Percentiles rank a stretch among this genome's conserved stretches.
phyloP scores from a whole-genome alignment of 2,329 filamentous ascomycete genomes.

The Exophiala viscosa region DNA sequence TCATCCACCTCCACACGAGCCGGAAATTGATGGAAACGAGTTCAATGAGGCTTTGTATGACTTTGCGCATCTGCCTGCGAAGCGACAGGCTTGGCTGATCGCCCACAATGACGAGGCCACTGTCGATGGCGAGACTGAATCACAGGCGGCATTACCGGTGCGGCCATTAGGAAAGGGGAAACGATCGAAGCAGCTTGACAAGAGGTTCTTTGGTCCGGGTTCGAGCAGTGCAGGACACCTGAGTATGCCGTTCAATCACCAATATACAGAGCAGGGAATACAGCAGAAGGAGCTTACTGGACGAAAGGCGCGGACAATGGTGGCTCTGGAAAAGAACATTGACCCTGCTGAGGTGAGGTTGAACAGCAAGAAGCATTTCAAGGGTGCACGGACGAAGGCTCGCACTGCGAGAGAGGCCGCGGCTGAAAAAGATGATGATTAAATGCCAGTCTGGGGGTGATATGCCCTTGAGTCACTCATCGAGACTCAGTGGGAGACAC shows the following conservation, averaged over 20 bases:
- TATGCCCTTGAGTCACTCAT: not conserved
- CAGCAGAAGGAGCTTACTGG: slow-evolving; percentile 70
- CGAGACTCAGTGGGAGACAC: too few species aligned
- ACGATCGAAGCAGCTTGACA: slow-evolving; percentile 77
- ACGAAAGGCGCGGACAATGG: slow-evolving; percentile 72
- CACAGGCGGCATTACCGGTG: slow-evolving; percentile 27
- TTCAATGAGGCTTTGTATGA: slow-evolving; percentile 94
- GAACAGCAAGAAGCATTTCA: slow-evolving; percentile 88
- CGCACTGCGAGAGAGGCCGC: slow-evolving; percentile 47
- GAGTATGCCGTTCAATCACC: slow-evolving; percentile 79
- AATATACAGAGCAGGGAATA: slow-evolving; percentile 77
- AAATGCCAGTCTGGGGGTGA: not conserved
- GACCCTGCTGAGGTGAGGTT: slow-evolving; percentile 71
- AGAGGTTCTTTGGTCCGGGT: slow-evolving; percentile 75
- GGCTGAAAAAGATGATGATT: slow-evolving; percentile 29
- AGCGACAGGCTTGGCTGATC: slow-evolving; percentile 64
- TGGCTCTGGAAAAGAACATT: slow-evolving; percentile 78
- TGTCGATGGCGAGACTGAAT: slow-evolving; percentile 37
- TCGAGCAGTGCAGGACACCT: slow-evolving; percentile 59
- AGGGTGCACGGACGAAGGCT: slow-evolving; percentile 66
- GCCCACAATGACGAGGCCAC: slow-evolving; percentile 44
- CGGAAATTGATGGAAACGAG: slow-evolving; percentile 61
- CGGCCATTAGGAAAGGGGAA: slow-evolving; percentile 45
- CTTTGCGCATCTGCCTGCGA: slow-evolving; percentile 72
- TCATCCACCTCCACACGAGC: slow-evolving; percentile 71